These are phyloP conservation scores for Chlorella sp. DNA, from an alignment of 139 green algal genomes.

Conservation along the genomic window DNA sequence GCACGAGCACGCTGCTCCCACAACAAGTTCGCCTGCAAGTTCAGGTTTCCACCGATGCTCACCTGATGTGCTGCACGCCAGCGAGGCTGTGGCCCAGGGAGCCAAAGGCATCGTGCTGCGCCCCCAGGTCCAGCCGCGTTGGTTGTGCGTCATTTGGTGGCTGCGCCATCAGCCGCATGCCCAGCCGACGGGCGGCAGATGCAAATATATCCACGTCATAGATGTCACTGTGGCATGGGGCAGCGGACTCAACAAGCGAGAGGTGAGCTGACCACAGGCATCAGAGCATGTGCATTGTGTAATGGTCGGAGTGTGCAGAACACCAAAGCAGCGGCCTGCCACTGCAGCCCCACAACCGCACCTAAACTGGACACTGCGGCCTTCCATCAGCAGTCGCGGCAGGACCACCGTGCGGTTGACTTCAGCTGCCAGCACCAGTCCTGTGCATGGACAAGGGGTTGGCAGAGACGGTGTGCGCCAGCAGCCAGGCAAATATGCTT, in stretches of 20 bases:
- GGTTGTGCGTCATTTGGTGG: no score
- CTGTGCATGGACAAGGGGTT: background rate
- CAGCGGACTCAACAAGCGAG: background rate
- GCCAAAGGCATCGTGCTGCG: no score
- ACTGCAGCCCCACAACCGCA: background rate
- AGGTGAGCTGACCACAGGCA: background rate
- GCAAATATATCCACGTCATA: background rate
- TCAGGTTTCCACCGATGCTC: no score
- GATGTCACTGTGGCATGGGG: background rate
- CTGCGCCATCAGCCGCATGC: no score
- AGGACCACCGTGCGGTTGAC: conserved; percentile 9
- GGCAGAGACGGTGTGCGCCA: background rate
- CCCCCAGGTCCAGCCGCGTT: no score
- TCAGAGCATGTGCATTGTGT: background rate
- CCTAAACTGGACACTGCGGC: background rate
- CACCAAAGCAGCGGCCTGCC: background rate
- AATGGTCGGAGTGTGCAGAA: background rate
- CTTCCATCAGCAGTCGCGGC: background rate
- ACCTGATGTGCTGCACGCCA: no score
- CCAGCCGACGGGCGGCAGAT: no score
- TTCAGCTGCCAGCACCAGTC: conserved; percentile 1
- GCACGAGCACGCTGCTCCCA: no score
- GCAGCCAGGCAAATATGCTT: no score
- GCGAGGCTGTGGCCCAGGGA: no score
- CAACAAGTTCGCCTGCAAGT: background rate